A percentile compares a stretch with the other conserved stretches of the same genome.
phyloP scores from a whole-genome alignment of 2,329 filamentous ascomycete species.

The Talaromyces pinophilus region DNA sequence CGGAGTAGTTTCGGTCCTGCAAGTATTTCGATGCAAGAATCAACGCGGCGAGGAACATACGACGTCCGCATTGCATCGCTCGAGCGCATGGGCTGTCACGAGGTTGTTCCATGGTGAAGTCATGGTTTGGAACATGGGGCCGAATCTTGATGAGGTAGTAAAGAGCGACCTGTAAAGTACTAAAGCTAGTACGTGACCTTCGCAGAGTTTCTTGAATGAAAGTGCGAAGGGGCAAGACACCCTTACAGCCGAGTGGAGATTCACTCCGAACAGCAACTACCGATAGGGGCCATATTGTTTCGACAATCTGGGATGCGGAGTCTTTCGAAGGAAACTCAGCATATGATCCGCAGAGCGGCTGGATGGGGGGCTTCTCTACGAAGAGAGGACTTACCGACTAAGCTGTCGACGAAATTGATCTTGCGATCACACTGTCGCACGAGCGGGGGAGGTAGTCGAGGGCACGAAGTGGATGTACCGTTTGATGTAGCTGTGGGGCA shows the following conservation, averaged over 20 bases:
- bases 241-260: slow-evolving; percentile 63
- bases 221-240: slow-evolving; percentile 83
- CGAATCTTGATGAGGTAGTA: slow-evolving; percentile 97
- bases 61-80: slow-evolving; percentile 89
- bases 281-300: slow-evolving; percentile 94
- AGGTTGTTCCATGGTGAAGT: slow-evolving; percentile 84
- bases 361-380: slow-evolving; percentile 35
- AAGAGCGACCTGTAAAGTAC: slow-evolving; percentile 91
- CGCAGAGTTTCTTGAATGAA: slow-evolving; percentile 98
- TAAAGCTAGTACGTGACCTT: slow-evolving; percentile 94
- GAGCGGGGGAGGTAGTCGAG: slow-evolving; percentile 70
- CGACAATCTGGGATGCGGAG: slow-evolving; percentile 94
- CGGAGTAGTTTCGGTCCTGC: slow-evolving; percentile 96
- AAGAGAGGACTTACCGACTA: slow-evolving; percentile 76
- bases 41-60: slow-evolving; percentile 93
- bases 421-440: slow-evolving; percentile 89
- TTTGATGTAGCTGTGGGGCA: slow-evolving; percentile 55
- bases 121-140: slow-evolving; percentile 76
- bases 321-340: slow-evolving; percentile 59
- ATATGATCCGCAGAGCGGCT: slow-evolving; percentile 19
- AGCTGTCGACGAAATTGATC: slow-evolving; percentile 91
- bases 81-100: slow-evolving; percentile 71
- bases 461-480: slow-evolving; percentile 49
- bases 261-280: slow-evolving; percentile 76
- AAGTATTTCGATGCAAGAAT: slow-evolving; percentile 98